These are phyloP conservation scores for Scalesia atractyloides DNA, from an alignment of 129 eudicot genomes.

Conservation along the genomic window DNA sequence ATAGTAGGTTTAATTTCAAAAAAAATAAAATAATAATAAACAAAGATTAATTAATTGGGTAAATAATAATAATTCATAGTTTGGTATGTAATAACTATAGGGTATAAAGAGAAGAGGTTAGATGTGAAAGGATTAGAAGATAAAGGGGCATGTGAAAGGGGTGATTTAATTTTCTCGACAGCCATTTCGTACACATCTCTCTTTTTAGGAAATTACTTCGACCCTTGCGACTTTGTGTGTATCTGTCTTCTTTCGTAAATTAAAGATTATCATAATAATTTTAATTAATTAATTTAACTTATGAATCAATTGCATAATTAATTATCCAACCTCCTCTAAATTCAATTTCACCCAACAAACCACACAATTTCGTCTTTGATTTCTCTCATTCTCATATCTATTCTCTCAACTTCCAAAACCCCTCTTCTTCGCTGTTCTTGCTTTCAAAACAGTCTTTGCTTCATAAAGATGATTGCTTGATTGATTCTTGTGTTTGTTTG, in stretches of 20 bases:
- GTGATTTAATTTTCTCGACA: conserved; percentile 22
- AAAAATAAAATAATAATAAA: neutral
- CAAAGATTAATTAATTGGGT: neutral
- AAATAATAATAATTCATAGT: neutral
- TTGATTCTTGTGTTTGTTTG: conserved; percentile 16
- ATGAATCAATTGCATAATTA: neutral
- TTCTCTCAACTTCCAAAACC: conserved; percentile 15
- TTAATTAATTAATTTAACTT: neutral
- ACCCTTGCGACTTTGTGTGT: conserved; percentile 33
- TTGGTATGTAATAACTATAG: conserved; percentile 3
- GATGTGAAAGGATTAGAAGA: conserved; percentile 39
- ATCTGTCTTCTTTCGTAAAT: conserved; percentile 6
- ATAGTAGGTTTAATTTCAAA: conserved; percentile 20
- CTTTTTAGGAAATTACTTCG: conserved; percentile 26
- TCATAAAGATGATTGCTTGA: conserved; percentile 10
- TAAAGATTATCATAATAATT: neutral
- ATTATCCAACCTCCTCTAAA: conserved; percentile 17
- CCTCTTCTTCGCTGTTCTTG: conserved; percentile 20
- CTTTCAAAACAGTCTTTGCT: conserved; percentile 15
- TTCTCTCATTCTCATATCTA: conserved; percentile 20
- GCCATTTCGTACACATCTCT: conserved; percentile 20
- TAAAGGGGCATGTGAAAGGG: conserved; percentile 32
- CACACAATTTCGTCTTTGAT: conserved; percentile 35
- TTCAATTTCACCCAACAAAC: conserved; percentile 31
- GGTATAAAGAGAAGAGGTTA: conserved; percentile 38